Evolutionary conservation across 176 grass and related monocot genomes (phyloP), one percentile per base, ranked within the genome.

Genomic region (Lolium multiflorum): DNA sequence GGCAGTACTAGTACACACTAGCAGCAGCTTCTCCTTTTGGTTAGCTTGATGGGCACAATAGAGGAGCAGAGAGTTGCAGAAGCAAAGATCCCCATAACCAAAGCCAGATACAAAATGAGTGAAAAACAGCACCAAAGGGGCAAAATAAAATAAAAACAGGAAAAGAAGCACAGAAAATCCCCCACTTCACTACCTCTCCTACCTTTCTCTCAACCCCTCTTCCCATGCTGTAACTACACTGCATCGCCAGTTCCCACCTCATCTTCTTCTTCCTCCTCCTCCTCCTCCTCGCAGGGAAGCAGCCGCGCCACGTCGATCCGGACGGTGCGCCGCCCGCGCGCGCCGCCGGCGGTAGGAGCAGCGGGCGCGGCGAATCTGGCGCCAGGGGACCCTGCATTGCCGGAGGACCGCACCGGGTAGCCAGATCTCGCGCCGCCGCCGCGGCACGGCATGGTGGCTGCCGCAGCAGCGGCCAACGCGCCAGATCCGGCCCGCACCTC

Each of bases 381-480:
- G 76, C 26, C n/a, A 4, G 1, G 68, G 25, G 85, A 50, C 52
- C 25, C 89, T 91, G 89, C 90, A 91, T 91, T 91, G 86, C 90
- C 7, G 89, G 56, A 67, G 55, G 79, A 31, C 54, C 79, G 74
- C 62, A 5, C 76, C 49, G 76, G 37, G 81, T 58, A 59, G 69
- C 82, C 63, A 88, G 90, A 91, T 91, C 90, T 88, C n/a, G n/a
- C n/a, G n/a, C n/a, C 57, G 72, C 77, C 49, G 70, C 77, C 76
- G 58, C 89, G 89, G 66, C 88, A 60, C 84, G 89, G 89, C 90
- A 91, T 91, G 90, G 90, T 91, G 90, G 90, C 90, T 71, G 90
- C 86, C 75, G 82, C 90, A 51, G 71, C 89, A 57, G 89, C 85
- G 76, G 87, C 91, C 80, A 89, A 80, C 84, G 84, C 81, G 52